Evolutionary conservation across 495 filamentous ascomycete genomes (phyloP), one percentile per base, ranked within the genome.

Genomic region (Daldinia loculata): DNA sequence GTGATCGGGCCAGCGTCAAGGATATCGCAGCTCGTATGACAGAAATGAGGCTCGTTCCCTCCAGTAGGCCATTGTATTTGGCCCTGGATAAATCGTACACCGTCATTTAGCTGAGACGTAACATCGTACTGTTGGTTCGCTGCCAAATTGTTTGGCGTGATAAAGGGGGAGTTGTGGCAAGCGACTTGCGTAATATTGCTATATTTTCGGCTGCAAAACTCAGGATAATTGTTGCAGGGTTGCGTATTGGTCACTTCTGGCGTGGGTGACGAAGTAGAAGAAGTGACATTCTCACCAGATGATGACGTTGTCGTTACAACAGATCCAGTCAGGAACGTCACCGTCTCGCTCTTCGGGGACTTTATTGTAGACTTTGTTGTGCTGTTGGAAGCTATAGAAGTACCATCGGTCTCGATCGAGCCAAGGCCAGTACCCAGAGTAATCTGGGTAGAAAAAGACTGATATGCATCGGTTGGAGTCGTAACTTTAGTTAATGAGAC

Each of bases 151-250:
- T 91, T 88, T 74, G 83, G 73, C 50, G 84, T 81, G 24, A 89
- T 87, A 76, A 98, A 98, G 19, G 93, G 92, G 34, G 90, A 94
- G 81, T 97, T 97, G 81, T 98, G 85, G 14, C 92, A 90, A 22
- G 90, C 92, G 3, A 98, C 89, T 75, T 92, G 84, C 61, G 94
- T 95, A 77, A 98, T 92, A 78, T 97, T 95, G 81, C 91, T 91
- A 76, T 95, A 98, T 62, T 88, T 88, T 52, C 93, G 86, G 7
- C 75, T 77, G 80, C 95, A 98, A 74, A 97, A 89, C 75, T 96
- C 92, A n/a, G 88, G 80, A 72, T 95, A 92, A 77, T 87, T 86
- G 78, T 98, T 98, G 84, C 95, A 98, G 3, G 93, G 89, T 62
- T 86, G 88, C 0, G 89, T 92, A 73, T 93, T 93, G 2, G 86